phyloP scores from a whole-genome alignment of 108 stramenopile species.

The Cyclotella cryptica region DNA sequence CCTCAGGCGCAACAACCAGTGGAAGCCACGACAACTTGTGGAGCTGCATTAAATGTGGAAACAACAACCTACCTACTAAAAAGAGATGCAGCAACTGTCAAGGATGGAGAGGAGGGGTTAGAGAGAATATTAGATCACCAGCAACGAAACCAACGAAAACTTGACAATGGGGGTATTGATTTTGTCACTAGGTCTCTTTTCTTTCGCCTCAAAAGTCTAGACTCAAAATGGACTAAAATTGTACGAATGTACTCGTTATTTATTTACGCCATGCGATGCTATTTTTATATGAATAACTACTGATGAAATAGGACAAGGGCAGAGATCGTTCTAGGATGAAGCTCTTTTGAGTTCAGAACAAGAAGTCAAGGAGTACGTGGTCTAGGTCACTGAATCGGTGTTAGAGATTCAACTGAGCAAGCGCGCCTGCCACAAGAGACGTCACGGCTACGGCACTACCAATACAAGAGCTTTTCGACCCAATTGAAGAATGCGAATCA shows the following conservation, averaged over 20 bases:
- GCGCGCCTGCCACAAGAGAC: too few relatives aligned
- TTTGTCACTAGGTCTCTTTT: neutral
- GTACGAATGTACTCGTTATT: too few relatives aligned
- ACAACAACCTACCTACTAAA: neutral
- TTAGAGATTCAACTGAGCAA: too few relatives aligned
- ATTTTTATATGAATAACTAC: too few relatives aligned
- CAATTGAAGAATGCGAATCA: too few relatives aligned
- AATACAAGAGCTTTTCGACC: too few relatives aligned
- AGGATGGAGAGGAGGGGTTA: conserved; percentile 6
- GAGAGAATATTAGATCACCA: neutral
- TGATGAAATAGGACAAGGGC: too few relatives aligned
- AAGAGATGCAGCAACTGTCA: conserved; percentile 8
- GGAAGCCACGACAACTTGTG: neutral
- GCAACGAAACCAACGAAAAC: neutral
- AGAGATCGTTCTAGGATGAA: too few relatives aligned
- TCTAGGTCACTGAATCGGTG: neutral
- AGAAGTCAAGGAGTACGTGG: neutral
- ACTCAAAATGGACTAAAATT: too few relatives aligned
- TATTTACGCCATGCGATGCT: too few relatives aligned
- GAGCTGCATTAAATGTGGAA: neutral
- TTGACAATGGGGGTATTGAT: too few relatives aligned
- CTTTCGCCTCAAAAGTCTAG: neutral
- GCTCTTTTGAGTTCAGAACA: neutral
- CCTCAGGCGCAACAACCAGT: neutral
- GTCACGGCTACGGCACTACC: too few relatives aligned